A percentile compares a stretch with the other conserved stretches of the same genome.
These are phyloP conservation scores for Saprolegnia parasitica DNA, from an alignment of 352 stramenopile species.

Conservation along the genomic window DNA sequence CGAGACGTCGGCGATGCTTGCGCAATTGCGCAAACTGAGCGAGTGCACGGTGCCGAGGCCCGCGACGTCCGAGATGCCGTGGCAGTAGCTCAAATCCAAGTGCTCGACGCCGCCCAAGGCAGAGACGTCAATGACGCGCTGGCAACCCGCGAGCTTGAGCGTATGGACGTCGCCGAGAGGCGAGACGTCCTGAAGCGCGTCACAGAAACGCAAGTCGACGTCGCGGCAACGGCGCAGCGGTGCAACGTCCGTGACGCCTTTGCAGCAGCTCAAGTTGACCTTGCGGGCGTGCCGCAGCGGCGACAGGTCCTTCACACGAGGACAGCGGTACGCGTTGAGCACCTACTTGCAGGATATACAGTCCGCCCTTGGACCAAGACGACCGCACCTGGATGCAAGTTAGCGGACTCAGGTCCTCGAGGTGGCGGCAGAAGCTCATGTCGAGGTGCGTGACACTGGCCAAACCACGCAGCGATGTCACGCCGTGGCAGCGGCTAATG, in stretches of 20 bases:
- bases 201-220: constrained; percentile 65
- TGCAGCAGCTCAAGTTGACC: constrained; percentile 57
- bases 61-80: constrained; percentile 46
- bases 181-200: constrained; percentile 49
- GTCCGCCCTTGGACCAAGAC: background rate
- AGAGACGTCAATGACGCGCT: constrained; percentile 45
- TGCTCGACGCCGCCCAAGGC: constrained; percentile 42
- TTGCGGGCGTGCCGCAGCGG: constrained; percentile 33
- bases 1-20: constrained; percentile 43
- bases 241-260: constrained; percentile 43
- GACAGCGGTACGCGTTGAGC: constrained; percentile 49
- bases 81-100: constrained; percentile 64
- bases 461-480: constrained; percentile 44
- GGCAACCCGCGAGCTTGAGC: constrained; percentile 58
- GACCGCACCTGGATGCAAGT: constrained; percentile 35
- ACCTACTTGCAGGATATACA: constrained; percentile 8
- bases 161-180: constrained; percentile 35
- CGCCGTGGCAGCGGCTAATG: constrained; percentile 47
- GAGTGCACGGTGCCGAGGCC: constrained; percentile 45
- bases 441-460: constrained; percentile 46
- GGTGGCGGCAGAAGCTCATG: constrained; percentile 63
- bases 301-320: constrained; percentile 43
- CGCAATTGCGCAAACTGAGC: constrained; percentile 59
- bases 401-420: constrained; percentile 37
- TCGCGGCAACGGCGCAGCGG: constrained; percentile 37